Base-by-base conservation (phyloP, 2,329 filamentous ascomycete species). In the Scytalidium sp. region DNA sequence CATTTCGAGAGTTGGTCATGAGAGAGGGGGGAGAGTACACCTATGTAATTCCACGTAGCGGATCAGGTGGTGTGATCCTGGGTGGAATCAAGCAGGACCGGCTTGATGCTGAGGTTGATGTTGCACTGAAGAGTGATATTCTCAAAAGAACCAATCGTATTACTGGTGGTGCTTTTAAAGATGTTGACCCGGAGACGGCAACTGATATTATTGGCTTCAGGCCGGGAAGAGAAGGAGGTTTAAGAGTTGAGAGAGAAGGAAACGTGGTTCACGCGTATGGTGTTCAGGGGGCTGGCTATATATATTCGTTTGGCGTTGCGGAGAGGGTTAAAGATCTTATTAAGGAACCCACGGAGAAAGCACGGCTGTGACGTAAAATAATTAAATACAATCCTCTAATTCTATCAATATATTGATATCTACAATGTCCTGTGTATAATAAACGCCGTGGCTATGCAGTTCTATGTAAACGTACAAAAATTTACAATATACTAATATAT, bases 251-350 rank as follows among this genome's bases (percentile, higher is more conserved):
- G 46, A 51, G 52, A 19, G 53, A 55, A 17, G 59, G 55, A 3
- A 49, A 53, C 41, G 50, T 57, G 10, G 45, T 62, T 10, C 60
- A 61, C 52, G 59, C 59, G 20, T 62, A 62, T 55, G 60, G 60
- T 3, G 21, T 51, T 7, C 57, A 50, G 41, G 57, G 59, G 1
- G 59, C 57, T 10, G 60, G 60, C 3, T 62, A 62, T 46, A 62
- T 61, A 19, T 61, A 56, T 49, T 60, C 58, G n/a, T 62, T 61
- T 51, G 58, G 58, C 2, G 49, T 61, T 19, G 60, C 58, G 19
- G 56, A 52, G 20, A 56, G 43, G 36, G 58, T 61, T 2, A 49
- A 41, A 32, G 41, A 52, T 4, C 39, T 60, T 22, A 32, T 58
- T 49, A 49, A 52, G 15, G 47, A 19, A 36, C 13, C 17, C 5